Evolutionary conservation across 1,284 basidiomycete genomes (phyloP).

Genomic region (Schizopora paradoxa): DNA sequence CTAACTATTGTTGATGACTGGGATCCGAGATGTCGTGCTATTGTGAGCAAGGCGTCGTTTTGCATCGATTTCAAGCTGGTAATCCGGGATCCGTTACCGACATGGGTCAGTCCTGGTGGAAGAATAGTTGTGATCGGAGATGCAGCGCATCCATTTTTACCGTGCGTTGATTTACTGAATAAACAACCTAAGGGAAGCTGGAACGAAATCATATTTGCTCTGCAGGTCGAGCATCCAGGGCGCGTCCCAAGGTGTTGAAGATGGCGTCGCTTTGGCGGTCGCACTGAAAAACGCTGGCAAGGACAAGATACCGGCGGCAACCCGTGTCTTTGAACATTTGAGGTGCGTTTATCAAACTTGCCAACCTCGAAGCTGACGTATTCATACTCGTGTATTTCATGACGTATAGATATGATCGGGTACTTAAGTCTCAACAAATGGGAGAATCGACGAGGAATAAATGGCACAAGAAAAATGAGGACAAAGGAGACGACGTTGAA

Average conservation of each 20-base stretch:
- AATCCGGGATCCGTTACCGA: slow-evolving; percentile 21
- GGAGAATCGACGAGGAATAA: slow-evolving; percentile 20
- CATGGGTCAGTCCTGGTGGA: slow-evolving; percentile 19
- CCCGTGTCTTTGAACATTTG: slow-evolving; percentile 21
- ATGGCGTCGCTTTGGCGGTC: slow-evolving; percentile 21
- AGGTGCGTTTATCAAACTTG: slow-evolving; percentile 3
- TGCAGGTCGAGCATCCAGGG: slow-evolving; percentile 21
- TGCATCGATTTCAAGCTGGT: slow-evolving; percentile 24
- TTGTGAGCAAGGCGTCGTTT: slow-evolving; percentile 15
- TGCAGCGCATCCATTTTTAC: slow-evolving; percentile 20
- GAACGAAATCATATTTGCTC: slow-evolving; percentile 9
- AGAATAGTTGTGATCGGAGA: slow-evolving; percentile 21
- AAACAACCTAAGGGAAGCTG: background rate
- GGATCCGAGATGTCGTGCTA: slow-evolving; percentile 17
- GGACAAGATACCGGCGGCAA: slow-evolving; percentile 18
- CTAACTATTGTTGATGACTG: slow-evolving; percentile 19
- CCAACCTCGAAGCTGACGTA: background rate
- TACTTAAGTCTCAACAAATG: slow-evolving; percentile 16
- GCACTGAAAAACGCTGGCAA: slow-evolving; percentile 19
- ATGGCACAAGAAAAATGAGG: slow-evolving; percentile 16
- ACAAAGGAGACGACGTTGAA: slow-evolving; percentile 15
- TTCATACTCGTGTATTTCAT: background rate
- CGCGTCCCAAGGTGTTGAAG: slow-evolving; percentile 22
- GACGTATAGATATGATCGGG: slow-evolving; percentile 18
- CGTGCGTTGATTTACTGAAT: slow-evolving; percentile 7